phyloP scores from a whole-genome alignment of 495 filamentous ascomycete genomes.

The Annulohypoxylon bovei region DNA sequence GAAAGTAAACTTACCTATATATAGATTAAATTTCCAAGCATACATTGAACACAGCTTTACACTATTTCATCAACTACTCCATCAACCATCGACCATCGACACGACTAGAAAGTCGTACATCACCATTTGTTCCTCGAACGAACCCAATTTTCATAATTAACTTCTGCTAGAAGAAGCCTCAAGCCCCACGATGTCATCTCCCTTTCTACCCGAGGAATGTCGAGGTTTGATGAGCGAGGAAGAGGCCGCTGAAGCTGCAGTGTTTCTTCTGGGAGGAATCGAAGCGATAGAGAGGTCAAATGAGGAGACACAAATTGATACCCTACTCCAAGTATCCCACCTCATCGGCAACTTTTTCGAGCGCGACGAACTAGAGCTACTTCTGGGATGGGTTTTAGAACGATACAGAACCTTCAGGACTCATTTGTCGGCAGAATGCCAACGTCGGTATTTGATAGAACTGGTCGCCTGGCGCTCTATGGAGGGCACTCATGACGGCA shows the following conservation, averaged over 20 bases:
- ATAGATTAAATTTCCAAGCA: no score
- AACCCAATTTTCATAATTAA: no score
- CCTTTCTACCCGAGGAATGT: not conserved
- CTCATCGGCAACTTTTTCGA: not conserved
- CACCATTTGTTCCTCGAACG: no score
- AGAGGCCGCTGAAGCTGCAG: not conserved
- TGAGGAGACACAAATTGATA: not conserved
- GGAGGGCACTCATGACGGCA: not conserved
- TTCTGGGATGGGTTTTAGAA: not conserved
- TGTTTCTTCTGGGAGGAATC: not conserved
- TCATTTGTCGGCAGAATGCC: not conserved
- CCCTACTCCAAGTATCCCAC: not conserved
- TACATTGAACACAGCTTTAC: no score
- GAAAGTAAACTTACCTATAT: no score
- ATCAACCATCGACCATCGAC: no score
- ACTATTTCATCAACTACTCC: no score
- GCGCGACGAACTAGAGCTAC: not conserved
- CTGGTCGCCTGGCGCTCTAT: not conserved
- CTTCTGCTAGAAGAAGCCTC: no score
- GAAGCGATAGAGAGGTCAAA: not conserved
- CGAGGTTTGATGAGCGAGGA: not conserved
- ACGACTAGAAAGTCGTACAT: no score
- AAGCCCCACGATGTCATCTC: not conserved
- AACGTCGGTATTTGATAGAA: not conserved
- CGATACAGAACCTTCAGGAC: not conserved